A percentile compares a stretch with the other conserved stretches of the same genome.
These are phyloP conservation scores for Pisolithus thermaeus DNA, from an alignment of 1,284 basidiomycete genomes.

Conservation along the genomic window DNA sequence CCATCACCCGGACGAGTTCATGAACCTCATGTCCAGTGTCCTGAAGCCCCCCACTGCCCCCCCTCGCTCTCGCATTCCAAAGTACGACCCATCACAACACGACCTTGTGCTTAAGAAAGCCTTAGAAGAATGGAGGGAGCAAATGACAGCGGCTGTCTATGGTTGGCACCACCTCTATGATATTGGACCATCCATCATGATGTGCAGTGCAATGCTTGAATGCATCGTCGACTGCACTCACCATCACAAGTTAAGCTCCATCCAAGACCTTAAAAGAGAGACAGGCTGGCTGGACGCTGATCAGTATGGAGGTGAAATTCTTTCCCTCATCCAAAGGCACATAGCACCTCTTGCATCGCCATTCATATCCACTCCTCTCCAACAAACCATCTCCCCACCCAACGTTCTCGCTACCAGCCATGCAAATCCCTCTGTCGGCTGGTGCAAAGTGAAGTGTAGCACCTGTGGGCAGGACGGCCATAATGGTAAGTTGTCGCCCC, in stretches of 20 bases:
- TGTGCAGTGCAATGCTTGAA: slow-evolving; percentile 16
- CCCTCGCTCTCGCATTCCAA: background rate
- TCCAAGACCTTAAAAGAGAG: slow-evolving; percentile 6
- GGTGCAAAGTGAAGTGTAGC: background rate
- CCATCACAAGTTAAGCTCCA: slow-evolving; percentile 7
- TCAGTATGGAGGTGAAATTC: background rate
- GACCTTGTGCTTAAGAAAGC: background rate
- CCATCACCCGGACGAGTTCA: slow-evolving; percentile 1
- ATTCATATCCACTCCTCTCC: background rate
- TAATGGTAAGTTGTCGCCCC: slow-evolving; percentile 11
- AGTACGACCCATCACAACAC: background rate
- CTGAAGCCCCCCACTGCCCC: background rate
- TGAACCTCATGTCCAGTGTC: background rate
- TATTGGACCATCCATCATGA: slow-evolving; percentile 10
- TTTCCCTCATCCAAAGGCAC: slow-evolving; percentile 6
- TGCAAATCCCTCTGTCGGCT: too few relatives aligned
- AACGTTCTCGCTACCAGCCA: too few relatives aligned
- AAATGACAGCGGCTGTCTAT: background rate
- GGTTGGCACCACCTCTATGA: slow-evolving; percentile 2
- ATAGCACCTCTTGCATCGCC: background rate
- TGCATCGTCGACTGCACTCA: slow-evolving; percentile 19
- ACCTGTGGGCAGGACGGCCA: slow-evolving; percentile 12
- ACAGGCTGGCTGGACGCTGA: slow-evolving; percentile 3
- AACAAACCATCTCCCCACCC: too few relatives aligned
- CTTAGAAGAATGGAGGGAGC: slow-evolving; percentile 2